phyloP scores from a whole-genome alignment of 2,329 filamentous ascomycete genomes.

The Fusarium veterinarium region DNA sequence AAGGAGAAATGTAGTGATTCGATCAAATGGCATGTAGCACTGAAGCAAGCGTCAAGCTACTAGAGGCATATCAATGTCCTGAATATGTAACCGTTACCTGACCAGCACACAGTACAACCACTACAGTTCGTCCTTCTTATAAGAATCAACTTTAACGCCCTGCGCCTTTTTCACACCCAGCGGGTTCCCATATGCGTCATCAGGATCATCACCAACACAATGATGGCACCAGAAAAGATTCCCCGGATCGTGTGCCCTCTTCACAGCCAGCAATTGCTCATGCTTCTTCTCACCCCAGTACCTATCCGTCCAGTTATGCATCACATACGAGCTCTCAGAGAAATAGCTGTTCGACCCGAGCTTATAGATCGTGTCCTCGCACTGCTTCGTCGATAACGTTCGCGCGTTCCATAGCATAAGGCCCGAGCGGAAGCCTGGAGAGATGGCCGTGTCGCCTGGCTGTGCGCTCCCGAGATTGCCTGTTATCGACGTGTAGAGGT shows the following conservation, averaged over 20 bases:
- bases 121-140: neutral
- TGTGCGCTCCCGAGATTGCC: neutral
- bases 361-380: neutral
- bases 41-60: no score
- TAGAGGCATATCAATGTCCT: no score
- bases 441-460: neutral
- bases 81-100: neutral
- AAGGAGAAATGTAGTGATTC: no score
- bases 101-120: neutral
- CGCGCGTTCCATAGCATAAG: conserved; percentile 7
- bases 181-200: neutral
- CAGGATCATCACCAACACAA: conserved; percentile 2
- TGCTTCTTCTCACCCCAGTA: conserved; percentile 3
- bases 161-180: neutral
- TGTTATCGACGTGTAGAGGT: neutral
- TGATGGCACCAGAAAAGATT: conserved; percentile 12
- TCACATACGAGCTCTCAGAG: conserved; percentile 12
- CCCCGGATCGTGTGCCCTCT: neutral
- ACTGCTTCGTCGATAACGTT: neutral
- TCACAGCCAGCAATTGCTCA: neutral
- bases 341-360: neutral
- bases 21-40: neutral
- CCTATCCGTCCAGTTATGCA: conserved; percentile 5
- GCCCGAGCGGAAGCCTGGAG: neutral
- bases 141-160: neutral